Evolutionary conservation across 257 asterid species (phyloP), one percentile per base, ranked within the genome.

Genomic region (Oldenlandia corymbosa): DNA sequence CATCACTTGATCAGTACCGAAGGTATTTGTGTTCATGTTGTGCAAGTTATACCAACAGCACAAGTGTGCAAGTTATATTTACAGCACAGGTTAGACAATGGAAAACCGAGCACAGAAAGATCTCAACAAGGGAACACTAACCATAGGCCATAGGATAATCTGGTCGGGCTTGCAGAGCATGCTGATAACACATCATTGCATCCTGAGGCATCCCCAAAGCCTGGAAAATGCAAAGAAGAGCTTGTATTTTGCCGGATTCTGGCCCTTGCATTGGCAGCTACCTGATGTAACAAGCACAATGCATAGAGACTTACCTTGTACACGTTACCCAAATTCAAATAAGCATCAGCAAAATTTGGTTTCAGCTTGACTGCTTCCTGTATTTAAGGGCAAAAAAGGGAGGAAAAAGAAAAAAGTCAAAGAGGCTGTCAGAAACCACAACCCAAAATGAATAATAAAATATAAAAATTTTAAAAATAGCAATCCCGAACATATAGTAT

Each of bases 301-400:
- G 72, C 76, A 70, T 61, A 66, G 79, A 41, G 71, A 64, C 85
- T 77, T 79, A 93, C 99, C 99, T 93, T 93, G 85, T 93, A 90
- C 68, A 88, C 96, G 73, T 88, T 93, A 75, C 97, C 99, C 81
- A 93, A 76, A 74, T 93, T 93, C 80, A 93, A 78, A 76, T 83
- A 88, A 62, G 95, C 97, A 72, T 93, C 97, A 10, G 94, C 75
- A 75, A 93, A 90, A 78, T 79, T 83, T 17, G 99, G 99, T 85
- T 93, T 93, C 75, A 93, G 80, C 81, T 87, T 93, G 73, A 93
- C 91, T 14, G 97, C 99, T 83, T 93, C 99, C 99, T 90, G 85
- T 21, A 21, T 17, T 43, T 20, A n/a, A n/a, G 30, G 43, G 31
- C 21, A n/a, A 36, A 5, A 31, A 56, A 58, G 11, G 13, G 13